phyloP scores from a whole-genome alignment of 306 rosid species.

The Hippophae gyantsensis region DNA sequence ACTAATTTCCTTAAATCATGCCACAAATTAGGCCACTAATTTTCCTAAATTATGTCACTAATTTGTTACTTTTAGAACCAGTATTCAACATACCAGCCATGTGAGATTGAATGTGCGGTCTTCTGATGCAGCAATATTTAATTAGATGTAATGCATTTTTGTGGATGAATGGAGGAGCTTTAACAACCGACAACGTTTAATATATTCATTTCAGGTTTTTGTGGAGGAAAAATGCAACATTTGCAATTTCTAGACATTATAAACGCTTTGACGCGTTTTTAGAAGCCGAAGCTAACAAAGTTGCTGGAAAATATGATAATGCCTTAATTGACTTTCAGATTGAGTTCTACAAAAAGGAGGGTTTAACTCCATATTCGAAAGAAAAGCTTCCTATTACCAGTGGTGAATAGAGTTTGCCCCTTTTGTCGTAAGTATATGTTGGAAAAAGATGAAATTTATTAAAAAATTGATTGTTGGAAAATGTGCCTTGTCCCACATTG shows the following conservation, averaged over 20 bases:
- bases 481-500: no score
- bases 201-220: conserved; percentile 47
- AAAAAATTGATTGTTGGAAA: no score
- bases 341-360: conserved; percentile 73
- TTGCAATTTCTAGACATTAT: conserved; percentile 91
- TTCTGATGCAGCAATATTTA: no score
- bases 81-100: no score
- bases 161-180: not conserved
- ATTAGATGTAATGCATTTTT: not conserved
- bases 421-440: conserved; percentile 3
- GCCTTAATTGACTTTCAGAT: conserved; percentile 82
- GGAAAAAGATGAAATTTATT: no score
- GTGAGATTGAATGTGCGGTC: no score
- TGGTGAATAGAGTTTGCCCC: conserved; percentile 42
- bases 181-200: not conserved
- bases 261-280: conserved; percentile 74
- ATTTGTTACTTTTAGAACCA: no score
- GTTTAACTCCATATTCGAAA: conserved; percentile 73
- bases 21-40: no score
- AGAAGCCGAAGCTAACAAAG: conserved; percentile 97
- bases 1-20: no score
- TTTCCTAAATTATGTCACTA: no score
- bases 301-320: conserved; percentile 68
- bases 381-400: conserved; percentile 90
- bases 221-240: conserved; percentile 93